These are phyloP conservation scores for Colletotrichum sp. DNA, from an alignment of 2,329 filamentous ascomycete species.

Conservation along the genomic window DNA sequence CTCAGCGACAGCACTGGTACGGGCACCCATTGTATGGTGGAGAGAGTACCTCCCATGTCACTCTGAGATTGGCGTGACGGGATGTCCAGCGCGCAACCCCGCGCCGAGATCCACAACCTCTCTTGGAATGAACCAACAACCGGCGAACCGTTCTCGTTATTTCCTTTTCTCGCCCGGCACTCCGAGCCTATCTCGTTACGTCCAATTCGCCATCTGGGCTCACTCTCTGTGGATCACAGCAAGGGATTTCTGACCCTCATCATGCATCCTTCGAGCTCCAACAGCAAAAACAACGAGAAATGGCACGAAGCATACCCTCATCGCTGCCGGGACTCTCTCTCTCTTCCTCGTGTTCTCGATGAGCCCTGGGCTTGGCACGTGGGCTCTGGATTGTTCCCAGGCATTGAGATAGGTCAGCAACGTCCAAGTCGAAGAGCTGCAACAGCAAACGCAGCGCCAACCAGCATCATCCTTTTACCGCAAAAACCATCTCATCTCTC, in stretches of 20 bases:
- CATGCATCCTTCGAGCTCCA: constrained; percentile 10
- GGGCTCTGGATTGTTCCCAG: not conserved
- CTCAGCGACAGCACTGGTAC: not conserved
- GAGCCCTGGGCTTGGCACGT: not conserved
- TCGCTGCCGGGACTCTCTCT: not conserved
- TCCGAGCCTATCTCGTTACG: constrained; percentile 17
- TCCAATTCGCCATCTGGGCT: constrained; percentile 13
- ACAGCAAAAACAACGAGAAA: not conserved
- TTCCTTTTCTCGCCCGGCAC: constrained; percentile 12
- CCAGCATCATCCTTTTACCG: not conserved
- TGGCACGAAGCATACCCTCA: not conserved
- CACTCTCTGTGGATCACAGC: not conserved
- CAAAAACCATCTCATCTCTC: not conserved
- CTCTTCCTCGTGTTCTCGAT: not conserved
- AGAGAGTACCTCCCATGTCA: not conserved
- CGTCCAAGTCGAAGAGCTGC: not conserved
- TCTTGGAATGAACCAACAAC: constrained; percentile 18
- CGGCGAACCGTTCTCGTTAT: constrained; percentile 12
- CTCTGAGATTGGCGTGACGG: not conserved
- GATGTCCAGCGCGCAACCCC: constrained; percentile 15
- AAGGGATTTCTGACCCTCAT: constrained; percentile 5
- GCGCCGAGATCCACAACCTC: constrained; percentile 21
- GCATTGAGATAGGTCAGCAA: not conserved
- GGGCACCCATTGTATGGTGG: not conserved
- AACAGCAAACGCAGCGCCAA: not conserved